phyloP scores from a whole-genome alignment of 2,329 filamentous ascomycete genomes.

The Fusarium caatingaense region DNA sequence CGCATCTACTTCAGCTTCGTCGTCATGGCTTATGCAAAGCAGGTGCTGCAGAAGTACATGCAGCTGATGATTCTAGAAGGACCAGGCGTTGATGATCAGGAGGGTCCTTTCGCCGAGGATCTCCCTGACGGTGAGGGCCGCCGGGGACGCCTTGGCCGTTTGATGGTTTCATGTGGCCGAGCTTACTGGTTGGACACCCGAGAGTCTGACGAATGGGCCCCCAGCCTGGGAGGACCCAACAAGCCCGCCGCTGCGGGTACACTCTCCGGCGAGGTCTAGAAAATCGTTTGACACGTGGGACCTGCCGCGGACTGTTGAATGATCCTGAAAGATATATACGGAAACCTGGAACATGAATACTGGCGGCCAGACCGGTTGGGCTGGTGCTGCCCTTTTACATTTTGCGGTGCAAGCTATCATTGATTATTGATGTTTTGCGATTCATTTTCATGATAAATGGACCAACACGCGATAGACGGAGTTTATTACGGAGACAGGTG shows the following conservation, averaged over 20 bases:
- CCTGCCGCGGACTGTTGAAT: slow-evolving; percentile 15
- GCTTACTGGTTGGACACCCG: slow-evolving; percentile 84
- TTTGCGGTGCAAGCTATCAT: slow-evolving; percentile 16
- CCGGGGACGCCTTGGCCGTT: slow-evolving; percentile 80
- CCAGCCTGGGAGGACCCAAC: slow-evolving; percentile 64
- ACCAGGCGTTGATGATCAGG: slow-evolving; percentile 59
- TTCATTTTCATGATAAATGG: slow-evolving; percentile 25
- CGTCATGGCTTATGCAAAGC: slow-evolving; percentile 83
- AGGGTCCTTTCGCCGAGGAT: slow-evolving; percentile 75
- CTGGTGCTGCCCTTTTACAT: slow-evolving; percentile 4
- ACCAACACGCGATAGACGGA: slow-evolving; percentile 32
- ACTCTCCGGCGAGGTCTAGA: slow-evolving; percentile 51
- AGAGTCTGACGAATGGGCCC: slow-evolving; percentile 76
- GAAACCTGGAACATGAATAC: slow-evolving; percentile 10
- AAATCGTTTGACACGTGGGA: slow-evolving; percentile 10
- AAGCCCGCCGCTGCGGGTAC: slow-evolving; percentile 63
- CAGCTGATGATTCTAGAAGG: slow-evolving; percentile 61
- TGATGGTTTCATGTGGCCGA: slow-evolving; percentile 79
- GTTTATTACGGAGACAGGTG: slow-evolving; percentile 18
- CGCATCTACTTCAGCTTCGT: slow-evolving; percentile 87
- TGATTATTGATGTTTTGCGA: slow-evolving; percentile 11
- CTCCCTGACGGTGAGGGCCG: slow-evolving; percentile 82
- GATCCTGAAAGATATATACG: slow-evolving; percentile 1
- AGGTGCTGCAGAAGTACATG: slow-evolving; percentile 76
- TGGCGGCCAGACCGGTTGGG: slow-evolving; percentile 21